phyloP scores from a whole-genome alignment of 2,329 filamentous ascomycete genomes.

The Pseudogymnoascus sp. region DNA sequence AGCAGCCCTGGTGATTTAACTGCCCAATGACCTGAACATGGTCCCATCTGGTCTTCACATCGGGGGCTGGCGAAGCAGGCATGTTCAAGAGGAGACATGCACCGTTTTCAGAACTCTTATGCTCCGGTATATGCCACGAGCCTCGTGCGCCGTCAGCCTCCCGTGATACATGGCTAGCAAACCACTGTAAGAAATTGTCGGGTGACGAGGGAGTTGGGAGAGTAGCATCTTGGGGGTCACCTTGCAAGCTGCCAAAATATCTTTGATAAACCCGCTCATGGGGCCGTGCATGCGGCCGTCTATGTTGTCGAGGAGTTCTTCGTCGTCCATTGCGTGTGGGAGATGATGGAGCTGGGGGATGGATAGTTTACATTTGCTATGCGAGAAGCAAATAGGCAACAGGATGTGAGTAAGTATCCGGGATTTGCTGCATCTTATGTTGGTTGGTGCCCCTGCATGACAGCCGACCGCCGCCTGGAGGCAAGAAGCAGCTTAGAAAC shows the following conservation, averaged over 20 bases:
- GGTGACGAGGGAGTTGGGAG: not conserved
- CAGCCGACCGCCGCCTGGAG: not conserved
- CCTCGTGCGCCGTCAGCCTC: not conserved
- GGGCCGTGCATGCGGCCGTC: slow-evolving; percentile 20
- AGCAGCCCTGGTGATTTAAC: not conserved
- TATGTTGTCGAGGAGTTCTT: slow-evolving; percentile 19
- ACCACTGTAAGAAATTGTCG: not conserved
- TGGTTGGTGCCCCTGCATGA: not conserved
- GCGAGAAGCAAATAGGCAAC: not conserved
- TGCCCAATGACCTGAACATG: not conserved
- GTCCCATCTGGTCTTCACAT: not conserved
- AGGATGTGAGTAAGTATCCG: not conserved
- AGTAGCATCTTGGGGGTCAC: not conserved
- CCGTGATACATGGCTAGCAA: not conserved
- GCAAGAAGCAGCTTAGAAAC: not conserved
- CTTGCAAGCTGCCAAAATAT: slow-evolving; percentile 13
- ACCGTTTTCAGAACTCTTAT: not conserved
- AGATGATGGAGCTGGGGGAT: not conserved
- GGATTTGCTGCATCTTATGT: not conserved
- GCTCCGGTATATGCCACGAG: not conserved
- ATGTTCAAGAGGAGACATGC: not conserved
- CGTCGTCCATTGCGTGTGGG: not conserved
- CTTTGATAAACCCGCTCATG: slow-evolving; percentile 20
- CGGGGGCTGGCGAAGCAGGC: not conserved
- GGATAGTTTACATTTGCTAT: not conserved